Evolutionary conservation across 2,329 filamentous ascomycete species (phyloP).

Genomic region (Balansia obtecta): DNA sequence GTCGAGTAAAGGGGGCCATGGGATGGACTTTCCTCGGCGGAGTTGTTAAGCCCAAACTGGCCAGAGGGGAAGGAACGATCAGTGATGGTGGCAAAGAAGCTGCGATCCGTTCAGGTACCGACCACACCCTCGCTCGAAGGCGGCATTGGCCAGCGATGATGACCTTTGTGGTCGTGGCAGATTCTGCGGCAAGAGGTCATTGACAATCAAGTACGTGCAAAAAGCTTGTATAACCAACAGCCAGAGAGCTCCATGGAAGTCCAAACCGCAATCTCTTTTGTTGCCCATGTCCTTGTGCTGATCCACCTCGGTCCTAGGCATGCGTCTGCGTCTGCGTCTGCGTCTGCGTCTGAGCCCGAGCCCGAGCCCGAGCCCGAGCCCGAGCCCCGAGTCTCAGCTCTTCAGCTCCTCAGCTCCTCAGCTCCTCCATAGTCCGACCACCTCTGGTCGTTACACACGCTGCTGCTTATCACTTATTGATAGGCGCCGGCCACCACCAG

Average conservation of each 20-base stretch:
- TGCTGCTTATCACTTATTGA: not conserved
- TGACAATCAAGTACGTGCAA: not conserved
- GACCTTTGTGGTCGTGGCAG: not conserved
- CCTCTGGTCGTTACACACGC: not conserved
- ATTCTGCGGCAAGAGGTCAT: not conserved
- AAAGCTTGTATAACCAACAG: not conserved
- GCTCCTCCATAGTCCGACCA: too few relatives aligned
- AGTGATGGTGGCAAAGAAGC: not conserved
- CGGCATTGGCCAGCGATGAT: not conserved
- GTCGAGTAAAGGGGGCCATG: too few relatives aligned
- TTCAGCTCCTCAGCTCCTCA: too few relatives aligned
- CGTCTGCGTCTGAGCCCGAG: not conserved
- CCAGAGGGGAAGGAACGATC: not conserved
- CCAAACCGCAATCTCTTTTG: not conserved
- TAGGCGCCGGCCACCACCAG: too few relatives aligned
- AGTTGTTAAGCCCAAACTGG: too few relatives aligned
- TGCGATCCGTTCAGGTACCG: too few relatives aligned
- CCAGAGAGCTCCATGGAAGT: not conserved
- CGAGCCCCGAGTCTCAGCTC: too few relatives aligned
- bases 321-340: not conserved
- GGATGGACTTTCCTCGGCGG: too few relatives aligned
- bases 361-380: too few relatives aligned
- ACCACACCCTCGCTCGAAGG: too few relatives aligned
- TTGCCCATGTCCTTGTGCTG: not conserved
- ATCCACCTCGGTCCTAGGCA: not conserved